These are phyloP conservation scores for Carnegiea gigantea DNA, from an alignment of 179 eudicot species.

Conservation along the genomic window DNA sequence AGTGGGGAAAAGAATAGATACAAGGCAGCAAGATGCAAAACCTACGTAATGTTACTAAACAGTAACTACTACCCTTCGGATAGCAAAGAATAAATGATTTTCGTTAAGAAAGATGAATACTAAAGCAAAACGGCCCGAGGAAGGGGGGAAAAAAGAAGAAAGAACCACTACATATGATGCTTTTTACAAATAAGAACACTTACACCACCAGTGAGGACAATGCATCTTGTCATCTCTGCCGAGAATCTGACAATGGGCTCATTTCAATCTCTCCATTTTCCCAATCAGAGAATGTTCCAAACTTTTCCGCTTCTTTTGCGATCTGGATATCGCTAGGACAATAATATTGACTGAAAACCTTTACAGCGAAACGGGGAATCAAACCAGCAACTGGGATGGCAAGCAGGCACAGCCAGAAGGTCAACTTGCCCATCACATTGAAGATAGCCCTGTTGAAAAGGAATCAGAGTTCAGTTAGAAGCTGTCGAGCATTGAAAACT, in stretches of 20 bases:
- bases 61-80: conserved; percentile 40
- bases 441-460: conserved; percentile 75
- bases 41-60: conserved; percentile 18
- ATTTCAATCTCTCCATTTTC: conserved; percentile 61
- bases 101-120: not conserved
- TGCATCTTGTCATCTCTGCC: conserved; percentile 30
- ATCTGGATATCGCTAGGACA: conserved; percentile 70
- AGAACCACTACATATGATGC: conserved; percentile 11
- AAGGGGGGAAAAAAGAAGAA: not conserved
- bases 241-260: conserved; percentile 46
- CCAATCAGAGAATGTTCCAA: conserved; percentile 40
- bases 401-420: conserved; percentile 79
- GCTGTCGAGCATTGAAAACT: not conserved
- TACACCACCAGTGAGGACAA: conserved; percentile 13
- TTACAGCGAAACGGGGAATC: conserved; percentile 77
- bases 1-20: conserved; percentile 18
- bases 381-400: conserved; percentile 55
- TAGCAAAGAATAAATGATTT: conserved; percentile 36
- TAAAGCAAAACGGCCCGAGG: not conserved
- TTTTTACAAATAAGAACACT: conserved; percentile 30
- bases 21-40: conserved; percentile 23
- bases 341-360: conserved; percentile 45
- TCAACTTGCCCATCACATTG: conserved; percentile 37
- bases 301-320: conserved; percentile 90
- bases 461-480: not conserved